Evolutionary conservation across 805 yeast genomes (phyloP).

Genomic region (Pichia cabralensis): DNA sequence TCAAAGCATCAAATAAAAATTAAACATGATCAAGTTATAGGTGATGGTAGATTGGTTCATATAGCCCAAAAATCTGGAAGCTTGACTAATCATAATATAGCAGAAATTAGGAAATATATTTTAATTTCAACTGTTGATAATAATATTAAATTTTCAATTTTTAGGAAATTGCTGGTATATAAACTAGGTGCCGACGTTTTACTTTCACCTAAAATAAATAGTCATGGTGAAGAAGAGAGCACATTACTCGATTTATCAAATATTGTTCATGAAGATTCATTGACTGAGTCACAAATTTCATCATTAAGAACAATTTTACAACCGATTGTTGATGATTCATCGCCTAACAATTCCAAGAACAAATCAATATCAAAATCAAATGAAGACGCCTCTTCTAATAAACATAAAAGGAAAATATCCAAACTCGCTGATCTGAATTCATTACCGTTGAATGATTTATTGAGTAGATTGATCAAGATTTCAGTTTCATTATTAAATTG

Average conservation of each 20-base stretch:
- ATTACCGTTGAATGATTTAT: constrained; percentile 4
- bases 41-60: constrained; percentile 24
- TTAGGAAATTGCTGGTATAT: constrained; percentile 12
- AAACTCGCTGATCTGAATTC: constrained; percentile 6
- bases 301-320: too few species aligned
- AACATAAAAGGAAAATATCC: constrained; percentile 2
- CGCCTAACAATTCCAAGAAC: too few species aligned
- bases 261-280: neutral
- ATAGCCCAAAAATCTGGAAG: constrained; percentile 20
- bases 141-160: constrained; percentile 12
- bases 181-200: constrained; percentile 2
- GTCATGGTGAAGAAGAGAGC: neutral
- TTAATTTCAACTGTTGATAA: constrained; percentile 24
- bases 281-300: neutral
- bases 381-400: constrained; percentile 1
- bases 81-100: constrained; percentile 22
- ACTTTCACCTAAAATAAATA: constrained; percentile 1
- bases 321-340: too few species aligned
- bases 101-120: constrained; percentile 25
- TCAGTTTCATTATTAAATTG: neutral
- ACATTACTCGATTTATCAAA: neutral
- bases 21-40: constrained; percentile 23
- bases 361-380: neutral
- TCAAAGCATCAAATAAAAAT: constrained; percentile 26
- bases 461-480: constrained; percentile 1